Base-by-base conservation (phyloP, 2,329 filamentous ascomycete species). In the Chrysoporthe puriensis region DNA sequence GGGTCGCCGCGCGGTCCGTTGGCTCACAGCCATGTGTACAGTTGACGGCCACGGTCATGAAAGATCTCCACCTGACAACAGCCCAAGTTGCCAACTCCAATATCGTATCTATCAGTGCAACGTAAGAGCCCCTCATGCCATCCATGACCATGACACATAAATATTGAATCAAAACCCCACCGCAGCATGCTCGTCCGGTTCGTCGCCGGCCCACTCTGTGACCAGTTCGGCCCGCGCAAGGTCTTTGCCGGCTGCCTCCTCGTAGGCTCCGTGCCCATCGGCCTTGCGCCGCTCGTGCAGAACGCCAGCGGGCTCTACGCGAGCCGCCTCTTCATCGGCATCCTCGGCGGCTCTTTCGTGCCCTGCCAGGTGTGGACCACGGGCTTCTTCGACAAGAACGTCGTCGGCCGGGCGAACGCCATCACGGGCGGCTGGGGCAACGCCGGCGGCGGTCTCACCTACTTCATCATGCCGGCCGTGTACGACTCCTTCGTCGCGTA, bases 341-440 rank as follows among this genome's bases (percentile, higher is more conserved):
- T 95, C 56, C 86, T 95, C 0, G 92, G 92, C 52, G 91, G 90
- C 2, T 87, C 88, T 1, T 95, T 95, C 73, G 92, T 95, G 0
- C 92, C 92, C 14, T 97, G 93, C 77, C 93, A 96, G 76, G 94
- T 97, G 7, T 97, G 94, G 93, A 92, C 91, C 11, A 97, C 93
- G 0, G 93, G 90, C 0, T 97, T 97, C 83, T 97, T 93, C 77
- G 94, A 97, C 80, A 96, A 94, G 82, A 96, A 94, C 74, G 85
- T 97, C 36, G 91, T 97, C 21, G 94, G 94, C 60, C 94, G 92
- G 6, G 92, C 93, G 70, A 97, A 97, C 76, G 91, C 93, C 2
- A 80, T 97, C 21, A 90, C 93, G 1, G 94, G 90, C 54, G 94
- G 94, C 16, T 90, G 92, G 81, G 94, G 94, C 63, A 97, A 97